These are phyloP conservation scores for Oryza brachyantha DNA, from an alignment of 176 grass and related monocot species.

Conservation along the genomic window DNA sequence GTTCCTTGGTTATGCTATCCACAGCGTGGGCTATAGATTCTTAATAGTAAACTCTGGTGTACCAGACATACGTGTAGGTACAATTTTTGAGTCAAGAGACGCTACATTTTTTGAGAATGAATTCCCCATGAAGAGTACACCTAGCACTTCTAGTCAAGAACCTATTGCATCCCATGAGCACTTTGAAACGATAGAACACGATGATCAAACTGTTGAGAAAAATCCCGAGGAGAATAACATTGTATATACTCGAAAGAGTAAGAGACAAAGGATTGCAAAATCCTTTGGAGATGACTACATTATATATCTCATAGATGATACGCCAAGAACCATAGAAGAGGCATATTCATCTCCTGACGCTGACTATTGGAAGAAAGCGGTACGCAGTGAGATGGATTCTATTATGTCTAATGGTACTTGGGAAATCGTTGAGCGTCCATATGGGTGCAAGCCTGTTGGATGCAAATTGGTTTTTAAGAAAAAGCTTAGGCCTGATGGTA, in stretches of 20 bases:
- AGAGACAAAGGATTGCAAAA: not conserved
- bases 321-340: too few species aligned
- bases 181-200: not conserved
- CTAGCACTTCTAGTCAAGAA: too few species aligned
- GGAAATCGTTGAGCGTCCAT: too few species aligned
- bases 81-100: too few species aligned
- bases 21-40: too few species aligned
- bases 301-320: not conserved
- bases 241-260: not conserved
- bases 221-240: too few species aligned
- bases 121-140: too few species aligned
- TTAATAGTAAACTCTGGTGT: too few species aligned
- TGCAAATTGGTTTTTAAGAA: not conserved
- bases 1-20: too few species aligned
- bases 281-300: not conserved
- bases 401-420: not conserved
- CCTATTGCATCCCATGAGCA: not conserved
- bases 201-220: too few species aligned
- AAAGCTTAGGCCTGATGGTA: not conserved
- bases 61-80: too few species aligned
- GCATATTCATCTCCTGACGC: not conserved
- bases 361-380: not conserved
- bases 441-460: not conserved
- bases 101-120: too few species aligned
- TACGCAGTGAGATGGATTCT: not conserved